Conservation (phyloP, 2,329 filamentous ascomycete species). For the Diaporthe sp. region DNA sequence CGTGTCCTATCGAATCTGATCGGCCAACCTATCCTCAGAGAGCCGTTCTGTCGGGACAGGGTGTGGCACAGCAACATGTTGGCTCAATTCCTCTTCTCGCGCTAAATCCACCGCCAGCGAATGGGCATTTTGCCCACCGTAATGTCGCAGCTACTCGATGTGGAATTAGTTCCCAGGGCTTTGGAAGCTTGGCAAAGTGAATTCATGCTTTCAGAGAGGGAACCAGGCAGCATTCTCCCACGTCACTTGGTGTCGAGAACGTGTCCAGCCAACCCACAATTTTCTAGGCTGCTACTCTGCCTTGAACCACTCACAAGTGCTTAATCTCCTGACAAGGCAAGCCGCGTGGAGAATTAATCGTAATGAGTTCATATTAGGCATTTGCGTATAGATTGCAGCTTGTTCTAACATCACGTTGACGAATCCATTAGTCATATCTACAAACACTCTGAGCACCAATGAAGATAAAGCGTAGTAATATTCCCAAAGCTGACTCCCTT, state of each 20-base stretch:
- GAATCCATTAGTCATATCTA: background rate
- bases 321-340: background rate
- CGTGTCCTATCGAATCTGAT: background rate
- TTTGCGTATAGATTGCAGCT: background rate
- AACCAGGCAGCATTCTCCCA: background rate
- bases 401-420: background rate
- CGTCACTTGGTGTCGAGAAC: background rate
- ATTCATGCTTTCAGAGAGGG: background rate
- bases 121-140: background rate
- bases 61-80: constrained; percentile 13
- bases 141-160: too few species aligned
- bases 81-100: background rate
- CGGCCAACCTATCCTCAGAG: too few species aligned
- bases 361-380: background rate
- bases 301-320: background rate
- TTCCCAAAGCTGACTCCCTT: background rate
- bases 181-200: background rate
- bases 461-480: background rate
- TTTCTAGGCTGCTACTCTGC: background rate
- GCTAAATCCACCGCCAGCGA: background rate
- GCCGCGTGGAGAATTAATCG: background rate
- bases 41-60: background rate
- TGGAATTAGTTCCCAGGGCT: background rate
- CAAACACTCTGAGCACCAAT: too few species aligned
- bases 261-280: background rate